Evolutionary conservation across 768 basidiomycete genomes (phyloP).

Genomic region (Kondoa subrosea): DNA sequence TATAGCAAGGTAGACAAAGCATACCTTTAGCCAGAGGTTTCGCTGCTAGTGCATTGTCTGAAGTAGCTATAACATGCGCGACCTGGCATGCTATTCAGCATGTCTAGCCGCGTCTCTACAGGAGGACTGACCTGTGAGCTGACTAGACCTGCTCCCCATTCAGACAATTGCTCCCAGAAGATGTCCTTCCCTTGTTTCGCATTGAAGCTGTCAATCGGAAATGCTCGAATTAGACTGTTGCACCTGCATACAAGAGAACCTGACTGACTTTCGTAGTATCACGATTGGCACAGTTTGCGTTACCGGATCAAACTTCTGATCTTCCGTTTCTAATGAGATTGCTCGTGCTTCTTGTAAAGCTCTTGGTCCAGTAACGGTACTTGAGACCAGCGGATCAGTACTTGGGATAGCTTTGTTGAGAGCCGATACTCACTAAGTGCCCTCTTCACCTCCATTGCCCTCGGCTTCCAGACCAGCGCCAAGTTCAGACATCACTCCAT

Average conservation of each 20-base stretch:
- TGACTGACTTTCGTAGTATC: constrained; percentile 39
- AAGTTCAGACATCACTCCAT: constrained; percentile 68
- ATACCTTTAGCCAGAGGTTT: constrained; percentile 68
- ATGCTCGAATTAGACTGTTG: neutral
- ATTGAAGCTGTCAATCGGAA: constrained; percentile 17
- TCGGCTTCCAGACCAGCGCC: constrained; percentile 60
- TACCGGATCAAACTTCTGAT: constrained; percentile 27
- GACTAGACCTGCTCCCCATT: constrained; percentile 67
- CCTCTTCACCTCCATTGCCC: constrained; percentile 5
- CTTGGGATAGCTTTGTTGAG: constrained; percentile 37
- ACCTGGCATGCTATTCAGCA: constrained; percentile 45
- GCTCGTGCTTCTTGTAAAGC: neutral
- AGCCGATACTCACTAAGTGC: no score
- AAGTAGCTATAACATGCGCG: constrained; percentile 79
- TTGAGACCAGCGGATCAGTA: neutral
- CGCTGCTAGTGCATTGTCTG: constrained; percentile 72
- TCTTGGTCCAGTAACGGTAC: neutral
- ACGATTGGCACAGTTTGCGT: constrained; percentile 63
- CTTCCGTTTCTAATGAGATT: constrained; percentile 9
- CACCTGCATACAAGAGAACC: neutral
- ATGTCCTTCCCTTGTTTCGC: constrained; percentile 34
- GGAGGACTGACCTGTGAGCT: constrained; percentile 79
- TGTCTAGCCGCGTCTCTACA: no score
- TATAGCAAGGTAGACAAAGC: constrained; percentile 10
- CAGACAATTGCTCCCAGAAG: constrained; percentile 53